Percentiles rank a stretch among this genome's conserved stretches.
These are phyloP conservation scores for Diaporthe eres DNA, from an alignment of 2,329 filamentous ascomycete species.

Conservation along the genomic window DNA sequence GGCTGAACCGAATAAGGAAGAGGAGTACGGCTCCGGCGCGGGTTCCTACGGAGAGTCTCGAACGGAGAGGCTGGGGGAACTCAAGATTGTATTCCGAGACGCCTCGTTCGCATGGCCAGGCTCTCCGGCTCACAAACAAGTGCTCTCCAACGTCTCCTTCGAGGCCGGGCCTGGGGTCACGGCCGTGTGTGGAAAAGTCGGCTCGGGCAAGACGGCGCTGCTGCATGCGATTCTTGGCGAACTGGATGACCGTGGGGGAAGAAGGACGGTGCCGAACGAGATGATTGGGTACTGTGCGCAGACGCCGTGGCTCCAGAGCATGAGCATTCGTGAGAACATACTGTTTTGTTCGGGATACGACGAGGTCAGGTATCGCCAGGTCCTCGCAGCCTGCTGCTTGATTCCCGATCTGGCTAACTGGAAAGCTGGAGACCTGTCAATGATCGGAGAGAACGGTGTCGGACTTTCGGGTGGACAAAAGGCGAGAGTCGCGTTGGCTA, in stretches of 20 bases:
- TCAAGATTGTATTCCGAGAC: slow-evolving; percentile 68
- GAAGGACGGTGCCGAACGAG: slow-evolving; percentile 61
- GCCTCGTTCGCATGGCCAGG: slow-evolving; percentile 88
- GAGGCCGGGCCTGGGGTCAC: slow-evolving; percentile 65
- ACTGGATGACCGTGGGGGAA: slow-evolving; percentile 74
- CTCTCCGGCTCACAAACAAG: slow-evolving; percentile 59
- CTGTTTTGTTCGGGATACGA: slow-evolving; percentile 72
- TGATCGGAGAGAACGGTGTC: slow-evolving; percentile 74
- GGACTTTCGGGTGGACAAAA: slow-evolving; percentile 76
- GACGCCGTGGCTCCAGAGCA: slow-evolving; percentile 75
- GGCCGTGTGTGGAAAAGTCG: slow-evolving; percentile 71
- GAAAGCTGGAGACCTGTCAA: slow-evolving; percentile 68
- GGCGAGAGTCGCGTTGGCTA: slow-evolving; percentile 73
- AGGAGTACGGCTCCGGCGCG: slow-evolving; percentile 55
- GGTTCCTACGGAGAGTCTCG: slow-evolving; percentile 43
- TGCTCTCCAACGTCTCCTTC: slow-evolving; percentile 63
- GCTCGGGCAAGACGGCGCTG: slow-evolving; percentile 73
- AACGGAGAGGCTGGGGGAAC: slow-evolving; percentile 44
- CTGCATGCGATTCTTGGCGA: slow-evolving; percentile 72
- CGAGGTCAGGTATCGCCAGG: slow-evolving; percentile 67
- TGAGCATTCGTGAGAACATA: slow-evolving; percentile 76
- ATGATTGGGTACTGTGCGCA: slow-evolving; percentile 71
- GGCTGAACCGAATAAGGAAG: slow-evolving; percentile 83
- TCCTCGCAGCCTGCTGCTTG: slow-evolving; percentile 73
- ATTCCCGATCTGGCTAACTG: slow-evolving; percentile 69